Evolutionary conservation across 1,284 basidiomycete species (phyloP), one percentile per base, ranked within the genome.

Genomic region (Apiotrichum laibachii): DNA sequence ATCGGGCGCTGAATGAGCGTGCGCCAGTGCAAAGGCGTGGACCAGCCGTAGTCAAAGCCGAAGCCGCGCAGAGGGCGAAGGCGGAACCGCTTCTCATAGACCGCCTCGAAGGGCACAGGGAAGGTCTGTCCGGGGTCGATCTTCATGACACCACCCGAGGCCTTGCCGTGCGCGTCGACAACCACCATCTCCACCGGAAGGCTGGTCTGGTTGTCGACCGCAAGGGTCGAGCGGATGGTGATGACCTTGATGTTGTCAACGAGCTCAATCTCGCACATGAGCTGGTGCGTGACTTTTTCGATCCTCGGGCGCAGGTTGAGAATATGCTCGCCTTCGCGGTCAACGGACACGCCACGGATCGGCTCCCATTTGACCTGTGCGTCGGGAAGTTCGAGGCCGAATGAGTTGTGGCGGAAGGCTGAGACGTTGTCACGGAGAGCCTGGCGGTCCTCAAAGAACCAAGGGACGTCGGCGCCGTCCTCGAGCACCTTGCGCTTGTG

Each of bases 381-480:
- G 55, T 88, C 90, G 47, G 90, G 83, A 64, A 99, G 85, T 65
- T 89, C 88, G 26, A 97, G 77, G 2, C 88, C 88, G 45, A 98
- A 86, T 60, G 84, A 87, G 71, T 95, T 92, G 74, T 92, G 88
- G 35, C 85, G 85, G 16, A 86, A 85, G 1, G 87, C 83, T 1
- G 87, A 85, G 33, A 93, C 85, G 65, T 94, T 90, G 81, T 99
- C 96, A 73, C 96, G 87, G 80, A 92, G 88, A 10, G 88, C 87
- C 76, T 89, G 89, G 88, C 92, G 95, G 70, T 99, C 95, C 72
- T 98, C 93, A 70, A 99, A 99, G 58, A 93, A 83, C 96, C 96
- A 99, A 53, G 98, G 95, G 16, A 91, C 81, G 2, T 85, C 86
- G 64, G 89, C 84, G 47, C 89, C 88, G 65, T 94, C 85, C 15